Evolutionary conservation across 2,329 filamentous ascomycete genomes (phyloP), one percentile per base, ranked within the genome.

Genomic region (Apiospora malaysiana): DNA sequence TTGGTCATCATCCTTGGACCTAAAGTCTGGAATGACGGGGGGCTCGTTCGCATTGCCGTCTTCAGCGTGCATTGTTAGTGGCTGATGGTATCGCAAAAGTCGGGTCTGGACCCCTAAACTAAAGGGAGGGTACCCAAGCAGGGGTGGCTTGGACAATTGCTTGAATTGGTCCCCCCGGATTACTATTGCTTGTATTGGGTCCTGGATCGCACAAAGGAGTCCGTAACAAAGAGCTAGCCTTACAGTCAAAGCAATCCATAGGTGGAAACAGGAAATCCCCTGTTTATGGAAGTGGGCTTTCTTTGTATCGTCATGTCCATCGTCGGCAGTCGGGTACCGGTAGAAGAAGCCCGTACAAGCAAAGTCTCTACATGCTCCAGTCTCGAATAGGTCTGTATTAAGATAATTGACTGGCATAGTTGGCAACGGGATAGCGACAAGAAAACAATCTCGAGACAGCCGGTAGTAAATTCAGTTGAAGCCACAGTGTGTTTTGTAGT

Each of bases 51-150:
- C 32, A 63, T 63, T 63, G 56, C 56, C 56, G 56, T 63, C 56
- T 63, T 63, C 56, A 63, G 56, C 27, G n/a, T 63, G 56, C 56
- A 40, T 63, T 63, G 32, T 40, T 63, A 63, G 56, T 63, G 56
- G 56, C 56, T 63, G 37, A 32, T 63, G 18, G 6, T 8, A 21
- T 63, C n/a, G 42, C 42, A 40, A 63, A 59, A 63, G 56, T 63
- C 18, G 56, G 56, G 56, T 63, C 56, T 63, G 56, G 56, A 63
- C 56, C 56, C 56, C 56, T 63, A 63, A 63, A 63, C 32, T 63
- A 63, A 18, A 23, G 23, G 56, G 25, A 56, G 32, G 56, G 32
- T 32, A 37, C 16, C 27, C 27, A 27, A 16, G 56, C 56, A 40
- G 10, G 56, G 56, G 56, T 63, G 56, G 32, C 4, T n/a, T 40